Evolutionary conservation across 1,139 yeast species (phyloP).

Genomic region (Hemisphaericaspora subhashii): DNA sequence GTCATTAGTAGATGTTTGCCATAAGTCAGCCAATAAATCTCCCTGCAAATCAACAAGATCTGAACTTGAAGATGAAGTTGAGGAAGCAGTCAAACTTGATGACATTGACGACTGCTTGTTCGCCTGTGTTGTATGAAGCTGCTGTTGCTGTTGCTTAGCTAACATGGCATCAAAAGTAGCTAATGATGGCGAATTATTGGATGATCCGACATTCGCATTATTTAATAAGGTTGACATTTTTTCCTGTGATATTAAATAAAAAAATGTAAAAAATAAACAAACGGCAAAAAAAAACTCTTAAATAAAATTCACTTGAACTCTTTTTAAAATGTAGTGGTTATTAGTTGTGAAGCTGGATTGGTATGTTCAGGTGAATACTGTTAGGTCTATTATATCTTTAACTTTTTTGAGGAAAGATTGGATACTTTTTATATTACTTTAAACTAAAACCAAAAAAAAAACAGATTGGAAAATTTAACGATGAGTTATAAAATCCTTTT

Average conservation of each 20-base stretch:
- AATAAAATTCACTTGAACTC: no score
- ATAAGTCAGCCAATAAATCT: constrained; percentile 37
- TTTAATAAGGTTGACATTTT: background rate
- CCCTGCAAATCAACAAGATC: constrained; percentile 24
- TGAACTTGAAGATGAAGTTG: constrained; percentile 24
- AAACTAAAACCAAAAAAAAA: background rate
- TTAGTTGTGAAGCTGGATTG: no score
- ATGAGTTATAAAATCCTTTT: no score
- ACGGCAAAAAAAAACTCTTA: background rate
- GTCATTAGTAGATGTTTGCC: constrained; percentile 26
- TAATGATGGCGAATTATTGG: constrained; percentile 2
- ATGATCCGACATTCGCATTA: constrained; percentile 3
- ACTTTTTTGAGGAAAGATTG: no score
- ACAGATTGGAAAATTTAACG: no score
- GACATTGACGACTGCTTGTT: constrained; percentile 9
- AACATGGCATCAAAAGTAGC: background rate
- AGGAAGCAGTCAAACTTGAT: constrained; percentile 20
- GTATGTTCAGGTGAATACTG: no score
- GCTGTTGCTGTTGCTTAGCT: background rate
- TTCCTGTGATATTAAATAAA: background rate
- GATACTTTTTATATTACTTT: no score
- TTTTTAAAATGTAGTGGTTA: no score
- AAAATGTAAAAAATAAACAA: background rate
- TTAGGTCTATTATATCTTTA: no score
- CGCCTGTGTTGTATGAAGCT: background rate